Evolutionary conservation across 495 filamentous ascomycete species (phyloP).

Genomic region (Tuber aestivum): DNA sequence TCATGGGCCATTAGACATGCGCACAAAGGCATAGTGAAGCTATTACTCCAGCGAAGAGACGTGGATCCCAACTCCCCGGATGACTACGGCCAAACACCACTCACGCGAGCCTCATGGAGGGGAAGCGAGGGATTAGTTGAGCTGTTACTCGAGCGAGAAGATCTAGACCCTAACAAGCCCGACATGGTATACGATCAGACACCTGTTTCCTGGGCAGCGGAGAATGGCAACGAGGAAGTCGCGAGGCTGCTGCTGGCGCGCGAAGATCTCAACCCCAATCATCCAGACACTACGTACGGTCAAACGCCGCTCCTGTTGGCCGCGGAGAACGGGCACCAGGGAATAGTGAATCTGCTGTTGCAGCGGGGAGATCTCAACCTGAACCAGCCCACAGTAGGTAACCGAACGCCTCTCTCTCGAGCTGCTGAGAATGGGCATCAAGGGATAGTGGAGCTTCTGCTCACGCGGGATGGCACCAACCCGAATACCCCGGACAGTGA

Average conservation of each 20-base stretch:
- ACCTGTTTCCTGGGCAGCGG: slow-evolving; percentile 15
- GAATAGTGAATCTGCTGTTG: slow-evolving; percentile 10
- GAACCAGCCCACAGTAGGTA: slow-evolving; percentile 6
- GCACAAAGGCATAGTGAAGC: slow-evolving; percentile 10
- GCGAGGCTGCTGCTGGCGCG: slow-evolving; percentile 24
- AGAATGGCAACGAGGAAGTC: slow-evolving; percentile 13
- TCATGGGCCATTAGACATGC: slow-evolving; percentile 8
- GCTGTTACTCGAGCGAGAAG: slow-evolving; percentile 30
- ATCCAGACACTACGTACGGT: slow-evolving; percentile 7
- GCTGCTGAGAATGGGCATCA: slow-evolving; percentile 18
- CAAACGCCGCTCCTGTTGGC: slow-evolving; percentile 14
- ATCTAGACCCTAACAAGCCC: neutral
- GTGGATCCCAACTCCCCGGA: slow-evolving; percentile 7
- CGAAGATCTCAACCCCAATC: slow-evolving; percentile 10
- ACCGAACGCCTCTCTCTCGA: slow-evolving; percentile 10
- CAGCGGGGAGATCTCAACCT: slow-evolving; percentile 4
- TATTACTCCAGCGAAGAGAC: slow-evolving; percentile 14
- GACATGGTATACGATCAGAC: slow-evolving; percentile 6
- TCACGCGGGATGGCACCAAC: slow-evolving; percentile 7
- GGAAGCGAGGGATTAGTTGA: slow-evolving; percentile 14
- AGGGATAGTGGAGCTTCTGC: slow-evolving; percentile 16
- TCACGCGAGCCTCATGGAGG: slow-evolving; percentile 8
- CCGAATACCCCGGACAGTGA: slow-evolving; percentile 7
- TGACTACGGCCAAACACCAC: slow-evolving; percentile 8
- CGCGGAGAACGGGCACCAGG: slow-evolving; percentile 10